These are phyloP conservation scores for Candida insectorum DNA, from an alignment of 805 yeast species.

Conservation along the genomic window DNA sequence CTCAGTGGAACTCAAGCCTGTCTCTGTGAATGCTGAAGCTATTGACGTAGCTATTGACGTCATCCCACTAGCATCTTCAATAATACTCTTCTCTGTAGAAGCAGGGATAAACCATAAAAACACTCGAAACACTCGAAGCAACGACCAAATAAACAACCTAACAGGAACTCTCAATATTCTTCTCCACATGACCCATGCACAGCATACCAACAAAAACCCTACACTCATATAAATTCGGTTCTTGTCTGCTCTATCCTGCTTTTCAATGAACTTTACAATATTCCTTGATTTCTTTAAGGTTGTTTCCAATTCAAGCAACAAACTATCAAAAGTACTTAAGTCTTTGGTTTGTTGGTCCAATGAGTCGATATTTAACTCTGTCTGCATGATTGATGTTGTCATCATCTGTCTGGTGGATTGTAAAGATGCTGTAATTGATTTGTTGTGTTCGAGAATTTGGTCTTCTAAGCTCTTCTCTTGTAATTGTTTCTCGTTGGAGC, in stretches of 20 bases:
- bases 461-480: slow-evolving; percentile 30
- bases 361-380: slow-evolving; percentile 48
- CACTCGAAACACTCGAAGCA: slow-evolving; percentile 33
- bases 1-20: no score
- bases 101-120: slow-evolving; percentile 18
- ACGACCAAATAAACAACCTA: slow-evolving; percentile 43
- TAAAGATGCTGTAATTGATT: slow-evolving; percentile 43
- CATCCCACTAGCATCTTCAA: slow-evolving; percentile 1
- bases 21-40: no score
- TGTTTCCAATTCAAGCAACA: slow-evolving; percentile 37
- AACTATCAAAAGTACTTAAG: slow-evolving; percentile 37
- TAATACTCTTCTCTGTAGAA: slow-evolving; percentile 2
- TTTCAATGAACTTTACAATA: slow-evolving; percentile 49
- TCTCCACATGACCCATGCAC: slow-evolving; percentile 49
- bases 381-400: slow-evolving; percentile 47
- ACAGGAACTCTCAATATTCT: slow-evolving; percentile 46
- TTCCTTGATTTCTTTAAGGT: slow-evolving; percentile 41
- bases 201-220: slow-evolving; percentile 43
- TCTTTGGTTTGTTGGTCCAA: slow-evolving; percentile 45
- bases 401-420: slow-evolving; percentile 47
- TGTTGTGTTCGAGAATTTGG: slow-evolving; percentile 44
- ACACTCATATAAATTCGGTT: slow-evolving; percentile 46
- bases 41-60: slow-evolving; percentile 1
- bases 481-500: slow-evolving; percentile 8
- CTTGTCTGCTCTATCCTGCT: slow-evolving; percentile 48